Percentiles rank a stretch among this genome's conserved stretches.
Conservation (phyloP, 2,329 filamentous ascomycete genomes). For the Zymoseptoria crescenta region DNA sequence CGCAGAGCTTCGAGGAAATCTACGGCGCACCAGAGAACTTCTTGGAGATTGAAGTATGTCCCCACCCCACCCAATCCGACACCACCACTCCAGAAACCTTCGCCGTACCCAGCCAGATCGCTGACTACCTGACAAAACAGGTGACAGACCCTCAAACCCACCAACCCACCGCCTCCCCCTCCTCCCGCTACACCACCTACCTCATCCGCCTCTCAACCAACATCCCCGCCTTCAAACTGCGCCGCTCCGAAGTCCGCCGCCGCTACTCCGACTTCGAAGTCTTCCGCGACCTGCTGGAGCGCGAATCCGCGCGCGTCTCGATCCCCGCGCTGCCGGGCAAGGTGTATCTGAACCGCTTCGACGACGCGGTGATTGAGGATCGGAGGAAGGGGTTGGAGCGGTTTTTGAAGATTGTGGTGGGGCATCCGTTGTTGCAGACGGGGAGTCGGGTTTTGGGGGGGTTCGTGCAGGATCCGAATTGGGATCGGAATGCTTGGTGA, state of each 20-base stretch:
- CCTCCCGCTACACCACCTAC: conserved; percentile 84
- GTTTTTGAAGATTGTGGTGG: conserved; percentile 95
- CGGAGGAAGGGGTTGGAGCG: conserved; percentile 83
- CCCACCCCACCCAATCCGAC: not conserved
- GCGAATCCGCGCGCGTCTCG: conserved; percentile 86
- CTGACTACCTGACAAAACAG: too few relatives aligned
- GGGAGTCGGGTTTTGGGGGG: conserved; percentile 93
- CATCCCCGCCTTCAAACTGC: conserved; percentile 97
- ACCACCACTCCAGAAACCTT: not conserved
- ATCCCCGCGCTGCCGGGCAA: conserved; percentile 95
- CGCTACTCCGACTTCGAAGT: conserved; percentile 98
- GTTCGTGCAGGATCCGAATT: conserved; percentile 92
- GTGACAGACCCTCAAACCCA: conserved; percentile 90
- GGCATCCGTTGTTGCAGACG: conserved; percentile 91
- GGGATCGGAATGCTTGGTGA: conserved; percentile 84
- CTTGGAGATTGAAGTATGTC: conserved; percentile 83
- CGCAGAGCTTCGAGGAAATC: conserved; percentile 95
- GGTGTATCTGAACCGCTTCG: conserved; percentile 96
- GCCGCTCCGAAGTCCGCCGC: conserved; percentile 71
- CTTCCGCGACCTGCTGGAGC: conserved; percentile 95
- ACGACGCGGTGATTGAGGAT: conserved; percentile 96
- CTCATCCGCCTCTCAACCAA: conserved; percentile 97
- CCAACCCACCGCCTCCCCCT: conserved; percentile 59
- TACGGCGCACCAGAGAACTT: conserved; percentile 98
- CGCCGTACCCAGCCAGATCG: too few relatives aligned